These are phyloP conservation scores for Ottelia alismoides DNA, from an alignment of 106 monocot species.

Conservation along the genomic window DNA sequence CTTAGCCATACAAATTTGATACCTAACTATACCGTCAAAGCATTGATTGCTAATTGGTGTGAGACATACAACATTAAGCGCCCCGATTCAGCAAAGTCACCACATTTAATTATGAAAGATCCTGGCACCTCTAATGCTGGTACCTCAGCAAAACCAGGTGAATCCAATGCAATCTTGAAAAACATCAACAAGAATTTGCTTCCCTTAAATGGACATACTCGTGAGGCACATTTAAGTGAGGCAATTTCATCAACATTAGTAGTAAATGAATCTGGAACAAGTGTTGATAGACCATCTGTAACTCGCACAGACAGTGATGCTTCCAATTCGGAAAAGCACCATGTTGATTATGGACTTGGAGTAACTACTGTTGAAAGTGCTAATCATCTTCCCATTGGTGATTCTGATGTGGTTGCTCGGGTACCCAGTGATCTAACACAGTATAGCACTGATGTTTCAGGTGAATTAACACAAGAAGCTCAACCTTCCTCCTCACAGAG, in stretches of 20 bases:
- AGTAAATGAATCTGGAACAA: not conserved
- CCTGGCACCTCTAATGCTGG: slow-evolving; percentile 12
- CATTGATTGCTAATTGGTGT: slow-evolving; percentile 5
- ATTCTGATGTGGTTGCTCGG: not conserved
- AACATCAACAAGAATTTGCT: not conserved
- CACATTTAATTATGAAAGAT: slow-evolving; percentile 13
- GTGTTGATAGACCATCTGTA: not conserved
- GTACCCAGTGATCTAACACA: not conserved
- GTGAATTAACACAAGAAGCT: not conserved
- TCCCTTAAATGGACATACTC: not conserved
- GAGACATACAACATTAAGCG: slow-evolving; percentile 3
- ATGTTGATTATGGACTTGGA: not conserved
- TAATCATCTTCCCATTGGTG: not conserved
- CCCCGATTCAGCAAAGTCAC: not conserved
- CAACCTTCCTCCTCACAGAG: not conserved
- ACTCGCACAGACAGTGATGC: too few relatives aligned
- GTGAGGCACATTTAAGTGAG: slow-evolving; percentile 1
- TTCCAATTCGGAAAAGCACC: not conserved
- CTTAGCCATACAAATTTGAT: slow-evolving; percentile 8
- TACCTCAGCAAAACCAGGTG: not conserved
- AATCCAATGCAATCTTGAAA: not conserved
- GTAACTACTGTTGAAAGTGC: not conserved
- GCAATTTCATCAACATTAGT: not conserved
- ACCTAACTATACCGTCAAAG: slow-evolving; percentile 5
- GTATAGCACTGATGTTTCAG: not conserved